phyloP scores from a whole-genome alignment of 2,329 filamentous ascomycete genomes.

The Neocucurbitaria cava region DNA sequence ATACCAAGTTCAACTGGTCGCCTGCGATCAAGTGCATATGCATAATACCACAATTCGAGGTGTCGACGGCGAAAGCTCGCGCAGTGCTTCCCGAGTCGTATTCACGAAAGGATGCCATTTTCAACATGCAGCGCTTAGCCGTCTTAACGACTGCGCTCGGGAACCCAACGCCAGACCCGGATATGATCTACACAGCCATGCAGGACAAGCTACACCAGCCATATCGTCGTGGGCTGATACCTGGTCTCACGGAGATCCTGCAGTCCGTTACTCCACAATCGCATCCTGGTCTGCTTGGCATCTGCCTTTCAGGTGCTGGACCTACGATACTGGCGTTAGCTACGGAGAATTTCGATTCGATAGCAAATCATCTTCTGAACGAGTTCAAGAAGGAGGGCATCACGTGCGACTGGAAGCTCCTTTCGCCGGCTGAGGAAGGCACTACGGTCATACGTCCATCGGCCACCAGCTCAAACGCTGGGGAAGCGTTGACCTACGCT shows the following conservation, averaged over 20 bases:
- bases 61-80: constrained; percentile 90
- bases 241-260: constrained; percentile 88
- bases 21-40: constrained; percentile 95
- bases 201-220: constrained; percentile 98
- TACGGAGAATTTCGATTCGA: constrained; percentile 85
- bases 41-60: constrained; percentile 95
- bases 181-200: constrained; percentile 97
- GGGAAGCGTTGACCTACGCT: constrained; percentile 77
- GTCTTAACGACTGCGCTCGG: constrained; percentile 89
- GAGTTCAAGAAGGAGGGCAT: constrained; percentile 77
- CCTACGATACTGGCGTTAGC: constrained; percentile 94
- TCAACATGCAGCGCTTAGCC: constrained; percentile 94
- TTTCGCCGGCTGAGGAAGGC: constrained; percentile 83
- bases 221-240: constrained; percentile 90
- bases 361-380: constrained; percentile 78
- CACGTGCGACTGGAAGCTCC: constrained; percentile 81
- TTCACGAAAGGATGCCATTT: constrained; percentile 82
- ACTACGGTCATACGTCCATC: constrained; percentile 49
- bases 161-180: constrained; percentile 86
- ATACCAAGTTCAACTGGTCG: constrained; percentile 94
- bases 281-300: constrained; percentile 87
- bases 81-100: constrained; percentile 84
- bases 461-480: constrained; percentile 22
- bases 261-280: constrained; percentile 87
- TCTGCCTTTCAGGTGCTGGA: constrained; percentile 92